Evolutionary conservation across 2,329 filamentous ascomycete species (phyloP).

Genomic region (Trichophyton benhamiae): DNA sequence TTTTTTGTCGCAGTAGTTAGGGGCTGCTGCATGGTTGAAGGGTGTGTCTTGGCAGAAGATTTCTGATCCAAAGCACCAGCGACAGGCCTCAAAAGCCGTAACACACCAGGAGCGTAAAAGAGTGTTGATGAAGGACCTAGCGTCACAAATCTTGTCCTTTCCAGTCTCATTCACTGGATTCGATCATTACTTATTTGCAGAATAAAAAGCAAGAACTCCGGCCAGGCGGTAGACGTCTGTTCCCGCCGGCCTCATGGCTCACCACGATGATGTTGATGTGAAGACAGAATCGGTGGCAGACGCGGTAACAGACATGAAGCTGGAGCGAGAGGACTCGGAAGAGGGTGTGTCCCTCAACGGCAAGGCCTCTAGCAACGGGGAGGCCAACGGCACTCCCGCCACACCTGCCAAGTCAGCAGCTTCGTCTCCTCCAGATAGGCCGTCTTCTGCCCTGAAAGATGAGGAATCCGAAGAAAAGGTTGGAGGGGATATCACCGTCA

Average conservation of each 20-base stretch:
- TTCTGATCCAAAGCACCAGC: background rate
- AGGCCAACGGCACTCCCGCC: slow-evolving; percentile 11
- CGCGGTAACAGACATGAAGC: slow-evolving; percentile 28
- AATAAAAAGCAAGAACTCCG: background rate
- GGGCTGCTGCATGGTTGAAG: background rate
- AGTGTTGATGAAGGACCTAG: background rate
- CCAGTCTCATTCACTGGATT: background rate
- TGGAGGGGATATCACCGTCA: slow-evolving; percentile 50
- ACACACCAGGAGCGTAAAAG: background rate
- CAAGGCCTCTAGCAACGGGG: slow-evolving; percentile 1
- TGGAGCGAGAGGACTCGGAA: slow-evolving; percentile 19
- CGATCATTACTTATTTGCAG: background rate
- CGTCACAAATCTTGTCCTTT: background rate
- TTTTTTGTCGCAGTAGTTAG: background rate
- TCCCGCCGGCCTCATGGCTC: slow-evolving; percentile 27
- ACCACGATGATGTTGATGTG: slow-evolving; percentile 31
- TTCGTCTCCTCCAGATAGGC: background rate
- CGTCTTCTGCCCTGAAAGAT: slow-evolving; percentile 23
- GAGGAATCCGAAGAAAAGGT: slow-evolving; percentile 41
- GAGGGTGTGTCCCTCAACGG: slow-evolving; percentile 20
- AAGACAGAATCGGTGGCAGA: slow-evolving; percentile 24
- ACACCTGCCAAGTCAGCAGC: background rate
- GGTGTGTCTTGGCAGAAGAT: background rate
- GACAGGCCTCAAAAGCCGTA: background rate
- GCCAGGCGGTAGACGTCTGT: background rate